A percentile compares a stretch with the other conserved stretches of the same genome.
phyloP scores from a whole-genome alignment of 441 rosid species.

The Melastoma candidum region DNA sequence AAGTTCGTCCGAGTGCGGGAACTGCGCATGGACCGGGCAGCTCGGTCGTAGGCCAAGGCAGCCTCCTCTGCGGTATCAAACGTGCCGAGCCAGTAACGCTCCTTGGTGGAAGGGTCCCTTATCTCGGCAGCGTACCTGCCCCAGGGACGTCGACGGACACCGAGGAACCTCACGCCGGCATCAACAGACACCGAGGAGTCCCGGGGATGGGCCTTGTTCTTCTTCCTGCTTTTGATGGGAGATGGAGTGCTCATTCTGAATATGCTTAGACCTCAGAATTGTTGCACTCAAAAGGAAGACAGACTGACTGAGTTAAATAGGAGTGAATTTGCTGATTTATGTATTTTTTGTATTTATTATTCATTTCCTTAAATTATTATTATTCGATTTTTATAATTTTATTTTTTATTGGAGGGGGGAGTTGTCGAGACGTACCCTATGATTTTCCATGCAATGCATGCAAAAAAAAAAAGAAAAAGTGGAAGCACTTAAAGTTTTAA shows the following conservation, averaged over 20 bases:
- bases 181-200: slow-evolving; percentile 6
- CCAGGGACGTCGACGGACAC: slow-evolving; percentile 83
- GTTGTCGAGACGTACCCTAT: too few species aligned
- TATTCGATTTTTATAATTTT: too few species aligned
- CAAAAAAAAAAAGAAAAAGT: too few species aligned
- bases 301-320: not conserved
- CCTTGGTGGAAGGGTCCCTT: slow-evolving; percentile 72
- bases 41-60: slow-evolving; percentile 75
- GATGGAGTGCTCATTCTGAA: slow-evolving; percentile 28
- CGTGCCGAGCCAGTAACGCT: slow-evolving; percentile 85
- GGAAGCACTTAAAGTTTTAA: too few species aligned
- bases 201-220: slow-evolving; percentile 20
- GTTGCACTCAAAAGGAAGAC: not conserved
- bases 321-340: not conserved
- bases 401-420: too few species aligned
- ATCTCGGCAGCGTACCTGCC: slow-evolving; percentile 84
- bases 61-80: slow-evolving; percentile 80
- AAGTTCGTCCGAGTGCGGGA: slow-evolving; percentile 69
- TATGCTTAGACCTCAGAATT: too few species aligned
- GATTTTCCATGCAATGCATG: too few species aligned
- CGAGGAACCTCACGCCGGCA: slow-evolving; percentile 39
- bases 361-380: too few species aligned
- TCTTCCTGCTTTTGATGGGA: slow-evolving; percentile 47
- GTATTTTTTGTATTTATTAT: too few species aligned
- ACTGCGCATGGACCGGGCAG: slow-evolving; percentile 76